A percentile compares a stretch with the other conserved stretches of the same genome.
Conservation (phyloP, 2,329 filamentous ascomycete species). For the Decorospora gaudefroyi region DNA sequence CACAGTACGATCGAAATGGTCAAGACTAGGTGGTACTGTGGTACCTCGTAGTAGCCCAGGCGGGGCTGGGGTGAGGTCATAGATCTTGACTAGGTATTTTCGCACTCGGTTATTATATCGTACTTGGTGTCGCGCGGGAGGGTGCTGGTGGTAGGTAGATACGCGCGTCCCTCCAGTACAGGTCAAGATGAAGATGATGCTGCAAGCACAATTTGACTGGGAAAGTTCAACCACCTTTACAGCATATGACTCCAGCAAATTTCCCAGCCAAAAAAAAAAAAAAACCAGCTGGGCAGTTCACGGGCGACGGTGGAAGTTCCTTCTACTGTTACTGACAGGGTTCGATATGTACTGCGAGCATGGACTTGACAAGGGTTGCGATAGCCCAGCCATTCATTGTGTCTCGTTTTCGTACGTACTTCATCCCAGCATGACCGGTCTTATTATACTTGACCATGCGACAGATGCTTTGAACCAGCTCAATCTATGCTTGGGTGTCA, state of each 20-base stretch:
- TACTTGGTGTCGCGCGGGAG: too few species aligned
- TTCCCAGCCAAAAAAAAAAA: too few species aligned
- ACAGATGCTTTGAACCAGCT: background rate
- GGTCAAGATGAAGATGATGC: too few species aligned
- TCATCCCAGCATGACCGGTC: background rate
- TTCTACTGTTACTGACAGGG: background rate
- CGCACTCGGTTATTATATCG: too few species aligned
- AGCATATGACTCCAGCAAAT: background rate
- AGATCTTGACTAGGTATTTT: too few species aligned
- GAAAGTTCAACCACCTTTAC: background rate
- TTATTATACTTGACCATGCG: background rate
- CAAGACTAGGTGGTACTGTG: too few species aligned
- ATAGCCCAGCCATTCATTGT: background rate
- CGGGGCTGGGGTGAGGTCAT: too few species aligned
- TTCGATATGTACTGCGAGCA: slow-evolving; percentile 2
- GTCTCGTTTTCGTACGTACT: background rate
- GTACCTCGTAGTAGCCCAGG: too few species aligned
- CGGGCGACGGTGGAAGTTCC: background rate
- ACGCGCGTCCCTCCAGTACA: too few species aligned
- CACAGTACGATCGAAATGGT: too few species aligned
- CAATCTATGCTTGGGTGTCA: background rate
- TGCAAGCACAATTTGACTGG: background rate
- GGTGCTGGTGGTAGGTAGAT: too few species aligned
- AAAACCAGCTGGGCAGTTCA: background rate
- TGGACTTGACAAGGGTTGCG: background rate